Percentiles rank a stretch among this genome's conserved stretches.
phyloP scores from a whole-genome alignment of 2,329 filamentous ascomycete species.

The Paraphoma chrysanthemicola region DNA sequence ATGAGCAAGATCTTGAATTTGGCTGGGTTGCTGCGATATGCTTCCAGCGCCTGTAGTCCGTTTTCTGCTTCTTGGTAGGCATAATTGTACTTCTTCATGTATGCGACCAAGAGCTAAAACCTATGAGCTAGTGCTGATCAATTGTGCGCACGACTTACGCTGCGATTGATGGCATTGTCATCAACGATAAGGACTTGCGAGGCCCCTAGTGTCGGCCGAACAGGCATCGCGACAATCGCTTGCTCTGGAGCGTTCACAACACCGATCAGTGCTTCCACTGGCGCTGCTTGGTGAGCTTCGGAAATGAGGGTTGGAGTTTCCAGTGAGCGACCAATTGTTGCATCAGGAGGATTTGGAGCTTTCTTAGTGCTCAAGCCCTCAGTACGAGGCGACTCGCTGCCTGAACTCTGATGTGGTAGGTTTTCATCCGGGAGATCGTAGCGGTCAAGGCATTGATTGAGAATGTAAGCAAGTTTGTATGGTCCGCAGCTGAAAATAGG shows the following conservation, averaged over 20 bases:
- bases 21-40: constrained; percentile 22
- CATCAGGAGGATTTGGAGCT: not conserved
- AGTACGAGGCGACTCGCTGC: not conserved
- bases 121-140: constrained; percentile 8
- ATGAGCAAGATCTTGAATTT: constrained; percentile 40
- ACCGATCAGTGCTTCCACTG: not conserved
- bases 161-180: constrained; percentile 49
- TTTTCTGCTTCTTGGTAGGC: constrained; percentile 39
- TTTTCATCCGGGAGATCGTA: constrained; percentile 32
- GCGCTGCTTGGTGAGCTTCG: not conserved
- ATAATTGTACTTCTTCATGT: constrained; percentile 35
- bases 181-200: constrained; percentile 45
- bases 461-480: constrained; percentile 38
- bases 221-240: no score
- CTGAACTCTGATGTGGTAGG: not conserved
- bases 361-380: not conserved
- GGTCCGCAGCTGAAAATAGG: constrained; percentile 35
- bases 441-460: constrained; percentile 39
- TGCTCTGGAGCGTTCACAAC: not conserved
- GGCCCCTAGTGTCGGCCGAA: not conserved
- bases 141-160: constrained; percentile 22
- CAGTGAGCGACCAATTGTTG: not conserved
- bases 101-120: constrained; percentile 38
- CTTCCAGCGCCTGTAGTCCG: constrained; percentile 38
- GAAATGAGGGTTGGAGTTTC: not conserved